Percentiles rank a stretch among this genome's conserved stretches.
These are phyloP conservation scores for Sonneratia alba DNA, from an alignment of 345 rosid genomes.

Conservation along the genomic window DNA sequence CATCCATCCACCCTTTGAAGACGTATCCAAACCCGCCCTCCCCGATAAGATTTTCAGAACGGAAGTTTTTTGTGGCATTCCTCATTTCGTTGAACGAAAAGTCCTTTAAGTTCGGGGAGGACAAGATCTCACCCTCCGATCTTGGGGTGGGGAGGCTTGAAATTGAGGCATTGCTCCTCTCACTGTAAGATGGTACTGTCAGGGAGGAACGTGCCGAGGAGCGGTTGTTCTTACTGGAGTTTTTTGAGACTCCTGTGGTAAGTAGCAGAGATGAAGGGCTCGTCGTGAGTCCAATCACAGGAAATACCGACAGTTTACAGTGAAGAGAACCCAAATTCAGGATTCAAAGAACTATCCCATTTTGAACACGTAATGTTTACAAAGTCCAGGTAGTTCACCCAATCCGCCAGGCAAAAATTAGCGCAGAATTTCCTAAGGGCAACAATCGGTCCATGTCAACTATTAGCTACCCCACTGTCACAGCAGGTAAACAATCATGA, in stretches of 20 bases:
- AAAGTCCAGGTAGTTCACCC: background rate
- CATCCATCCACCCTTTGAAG: constrained; percentile 94
- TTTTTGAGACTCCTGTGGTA: constrained; percentile 39
- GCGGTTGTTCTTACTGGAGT: constrained; percentile 63
- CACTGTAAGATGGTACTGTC: constrained; percentile 54
- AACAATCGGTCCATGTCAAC: background rate
- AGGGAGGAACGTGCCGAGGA: constrained; percentile 55
- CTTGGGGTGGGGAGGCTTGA: constrained; percentile 68
- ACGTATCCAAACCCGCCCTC: constrained; percentile 98
- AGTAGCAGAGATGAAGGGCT: background rate
- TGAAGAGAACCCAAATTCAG: background rate
- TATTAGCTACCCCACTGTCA: background rate
- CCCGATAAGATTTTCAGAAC: constrained; percentile 82
- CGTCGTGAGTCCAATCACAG: background rate
- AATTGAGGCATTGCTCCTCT: constrained; percentile 35
- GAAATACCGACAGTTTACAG: background rate
- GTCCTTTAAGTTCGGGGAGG: constrained; percentile 80
- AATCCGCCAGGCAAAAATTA: background rate
- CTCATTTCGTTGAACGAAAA: constrained; percentile 68
- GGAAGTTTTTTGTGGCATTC: constrained; percentile 85
- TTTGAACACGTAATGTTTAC: too few species aligned
- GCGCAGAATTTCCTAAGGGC: background rate
- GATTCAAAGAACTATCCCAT: background rate
- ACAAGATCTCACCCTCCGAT: constrained; percentile 84
- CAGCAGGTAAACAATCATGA: background rate